These are phyloP conservation scores for Podospora australis DNA, from an alignment of 495 filamentous ascomycete species.

Conservation along the genomic window DNA sequence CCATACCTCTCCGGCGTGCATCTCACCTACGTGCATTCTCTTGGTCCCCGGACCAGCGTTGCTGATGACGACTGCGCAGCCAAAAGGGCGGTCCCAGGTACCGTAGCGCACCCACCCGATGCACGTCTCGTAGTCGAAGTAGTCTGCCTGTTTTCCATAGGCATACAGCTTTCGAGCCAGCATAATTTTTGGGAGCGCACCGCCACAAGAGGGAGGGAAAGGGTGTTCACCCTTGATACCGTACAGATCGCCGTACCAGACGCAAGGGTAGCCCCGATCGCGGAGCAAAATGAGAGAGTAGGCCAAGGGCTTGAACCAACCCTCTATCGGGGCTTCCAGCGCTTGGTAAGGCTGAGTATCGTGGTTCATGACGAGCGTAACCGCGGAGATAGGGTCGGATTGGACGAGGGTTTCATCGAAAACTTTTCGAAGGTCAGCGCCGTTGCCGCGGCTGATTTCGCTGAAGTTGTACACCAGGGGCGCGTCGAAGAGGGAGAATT, in stretches of 20 bases:
- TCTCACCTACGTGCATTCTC: conserved; percentile 56
- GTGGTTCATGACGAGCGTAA: conserved; percentile 52
- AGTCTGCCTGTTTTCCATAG: conserved; percentile 62
- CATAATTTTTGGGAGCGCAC: conserved; percentile 53
- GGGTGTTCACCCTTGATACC: conserved; percentile 51
- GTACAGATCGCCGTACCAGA: conserved; percentile 73
- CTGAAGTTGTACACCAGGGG: conserved; percentile 62
- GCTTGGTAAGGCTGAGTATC: conserved; percentile 56
- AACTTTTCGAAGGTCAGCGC: conserved; percentile 54
- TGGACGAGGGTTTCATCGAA: conserved; percentile 57
- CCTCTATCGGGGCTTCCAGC: conserved; percentile 47
- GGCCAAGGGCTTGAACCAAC: conserved; percentile 54
- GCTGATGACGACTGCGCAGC: conserved; percentile 55
- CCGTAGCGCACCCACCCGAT: conserved; percentile 65
- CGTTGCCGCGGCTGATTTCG: conserved; percentile 41
- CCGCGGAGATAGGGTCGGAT: conserved; percentile 49
- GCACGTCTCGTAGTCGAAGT: conserved; percentile 60
- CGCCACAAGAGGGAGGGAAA: conserved; percentile 53
- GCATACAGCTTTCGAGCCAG: conserved; percentile 62
- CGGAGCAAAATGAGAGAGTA: conserved; percentile 63
- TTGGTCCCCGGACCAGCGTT: conserved; percentile 46
- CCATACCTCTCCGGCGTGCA: conserved; percentile 52
- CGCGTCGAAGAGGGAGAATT: conserved; percentile 58
- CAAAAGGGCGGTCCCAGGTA: conserved; percentile 42
- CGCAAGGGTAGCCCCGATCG: conserved; percentile 56